Conservation (phyloP, 768 basidiomycete species). For the Amanita rubescens region DNA sequence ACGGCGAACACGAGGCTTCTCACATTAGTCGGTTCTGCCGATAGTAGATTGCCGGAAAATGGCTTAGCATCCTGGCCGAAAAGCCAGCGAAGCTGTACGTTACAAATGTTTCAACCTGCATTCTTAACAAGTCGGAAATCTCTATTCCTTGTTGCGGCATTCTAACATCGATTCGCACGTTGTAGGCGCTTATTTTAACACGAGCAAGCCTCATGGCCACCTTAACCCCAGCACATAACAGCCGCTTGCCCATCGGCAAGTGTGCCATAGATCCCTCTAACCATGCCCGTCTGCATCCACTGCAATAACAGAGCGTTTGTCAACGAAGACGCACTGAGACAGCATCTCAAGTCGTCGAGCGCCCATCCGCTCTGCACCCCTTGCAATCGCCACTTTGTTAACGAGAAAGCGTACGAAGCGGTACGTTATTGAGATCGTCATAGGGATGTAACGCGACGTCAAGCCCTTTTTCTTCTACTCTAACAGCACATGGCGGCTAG, state of each 20-base stretch:
- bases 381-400: constrained; percentile 30
- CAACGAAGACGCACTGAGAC: constrained; percentile 31
- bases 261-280: not conserved
- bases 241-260: not conserved
- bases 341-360: constrained; percentile 29
- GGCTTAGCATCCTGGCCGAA: not conserved
- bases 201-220: constrained; percentile 9
- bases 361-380: constrained; percentile 28
- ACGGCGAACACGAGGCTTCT: not conserved
- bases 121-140: not conserved
- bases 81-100: not conserved
- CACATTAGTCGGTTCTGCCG: not conserved
- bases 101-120: not conserved
- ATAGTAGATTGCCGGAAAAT: not conserved
- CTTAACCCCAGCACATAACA: constrained; percentile 7
- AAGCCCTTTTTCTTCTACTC: constrained; percentile 1
- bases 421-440: constrained; percentile 18
- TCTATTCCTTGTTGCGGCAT: not conserved
- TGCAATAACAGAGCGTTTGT: constrained; percentile 27
- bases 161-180: constrained; percentile 7
- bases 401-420: constrained; percentile 28
- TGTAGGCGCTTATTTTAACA: constrained; percentile 4
- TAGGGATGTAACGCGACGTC: not conserved
- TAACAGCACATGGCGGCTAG: constrained; percentile 33
- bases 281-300: constrained; percentile 30